Percentiles rank a stretch among this genome's conserved stretches.
These are phyloP conservation scores for Athelia psychrophila DNA, from an alignment of 1,284 basidiomycete species.

Conservation along the genomic window DNA sequence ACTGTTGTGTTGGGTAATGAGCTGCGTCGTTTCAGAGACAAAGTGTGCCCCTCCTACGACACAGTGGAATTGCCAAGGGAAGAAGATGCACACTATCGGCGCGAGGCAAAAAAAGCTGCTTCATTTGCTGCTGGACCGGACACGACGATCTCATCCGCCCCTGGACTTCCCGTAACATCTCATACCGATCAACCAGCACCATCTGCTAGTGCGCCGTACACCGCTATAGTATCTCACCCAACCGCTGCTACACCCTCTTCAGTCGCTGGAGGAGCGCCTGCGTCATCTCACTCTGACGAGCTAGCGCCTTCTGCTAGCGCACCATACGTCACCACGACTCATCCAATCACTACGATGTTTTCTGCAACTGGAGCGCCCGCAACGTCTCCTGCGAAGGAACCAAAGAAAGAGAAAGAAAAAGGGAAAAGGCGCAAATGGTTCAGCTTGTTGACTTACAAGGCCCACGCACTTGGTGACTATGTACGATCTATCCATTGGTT, in stretches of 20 bases:
- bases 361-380: neutral
- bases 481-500: slow-evolving; percentile 23
- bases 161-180: neutral
- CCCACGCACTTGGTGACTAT: slow-evolving; percentile 34
- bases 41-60: neutral
- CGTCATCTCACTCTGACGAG: slow-evolving; percentile 16
- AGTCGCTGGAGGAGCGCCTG: slow-evolving; percentile 13
- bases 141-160: neutral
- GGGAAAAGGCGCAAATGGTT: slow-evolving; percentile 8
- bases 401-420: neutral
- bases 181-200: slow-evolving; percentile 20
- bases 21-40: slow-evolving; percentile 19
- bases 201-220: slow-evolving; percentile 19
- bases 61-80: slow-evolving; percentile 7
- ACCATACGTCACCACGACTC: slow-evolving; percentile 30
- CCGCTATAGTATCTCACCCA: slow-evolving; percentile 26
- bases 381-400: too few relatives aligned
- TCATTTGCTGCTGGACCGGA: neutral
- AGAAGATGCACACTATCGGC: slow-evolving; percentile 10
- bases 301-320: slow-evolving; percentile 28
- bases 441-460: slow-evolving; percentile 30
- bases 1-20: slow-evolving; percentile 20
- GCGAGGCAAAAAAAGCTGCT: too few relatives aligned
- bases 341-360: slow-evolving; percentile 26
- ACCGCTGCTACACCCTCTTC: slow-evolving; percentile 19